Conservation (phyloP, 805 yeast species). For the Wickerhamiella parazyma region DNA sequence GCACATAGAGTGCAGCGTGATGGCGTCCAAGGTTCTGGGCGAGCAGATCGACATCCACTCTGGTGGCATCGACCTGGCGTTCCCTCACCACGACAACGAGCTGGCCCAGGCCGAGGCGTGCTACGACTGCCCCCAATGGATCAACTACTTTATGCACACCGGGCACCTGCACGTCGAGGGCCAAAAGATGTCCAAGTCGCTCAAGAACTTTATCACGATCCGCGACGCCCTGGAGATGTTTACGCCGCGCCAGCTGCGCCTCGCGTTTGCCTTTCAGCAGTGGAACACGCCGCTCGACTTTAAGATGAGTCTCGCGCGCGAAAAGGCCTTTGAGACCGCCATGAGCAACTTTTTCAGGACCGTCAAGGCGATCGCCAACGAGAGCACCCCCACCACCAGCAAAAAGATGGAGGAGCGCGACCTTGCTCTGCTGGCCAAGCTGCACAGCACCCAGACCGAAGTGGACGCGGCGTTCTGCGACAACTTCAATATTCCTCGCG, state of each 20-base stretch:
- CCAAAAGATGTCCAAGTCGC: constrained; percentile 91
- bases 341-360: constrained; percentile 73
- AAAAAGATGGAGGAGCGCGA: constrained; percentile 50
- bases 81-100: constrained; percentile 98
- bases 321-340: constrained; percentile 58
- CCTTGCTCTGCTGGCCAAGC: constrained; percentile 38
- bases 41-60: constrained; percentile 81
- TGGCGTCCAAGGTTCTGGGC: constrained; percentile 88
- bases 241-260: constrained; percentile 69
- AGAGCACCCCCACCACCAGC: constrained; percentile 42
- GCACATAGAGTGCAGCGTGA: constrained; percentile 98
- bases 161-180: constrained; percentile 98
- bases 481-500: constrained; percentile 69
- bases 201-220: constrained; percentile 90
- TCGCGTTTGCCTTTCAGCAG: constrained; percentile 78
- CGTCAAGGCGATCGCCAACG: constrained; percentile 68
- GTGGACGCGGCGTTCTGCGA: constrained; percentile 79
- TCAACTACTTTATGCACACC: constrained; percentile 88
- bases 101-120: constrained; percentile 94
- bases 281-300: constrained; percentile 93
- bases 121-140: constrained; percentile 85
- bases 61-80: constrained; percentile 94
- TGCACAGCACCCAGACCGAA: constrained; percentile 38
- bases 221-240: constrained; percentile 69
- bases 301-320: constrained; percentile 70